phyloP scores from a whole-genome alignment of 225 moss, liverwort and hornwort genomes.

The Antitrichia curtipendula region DNA sequence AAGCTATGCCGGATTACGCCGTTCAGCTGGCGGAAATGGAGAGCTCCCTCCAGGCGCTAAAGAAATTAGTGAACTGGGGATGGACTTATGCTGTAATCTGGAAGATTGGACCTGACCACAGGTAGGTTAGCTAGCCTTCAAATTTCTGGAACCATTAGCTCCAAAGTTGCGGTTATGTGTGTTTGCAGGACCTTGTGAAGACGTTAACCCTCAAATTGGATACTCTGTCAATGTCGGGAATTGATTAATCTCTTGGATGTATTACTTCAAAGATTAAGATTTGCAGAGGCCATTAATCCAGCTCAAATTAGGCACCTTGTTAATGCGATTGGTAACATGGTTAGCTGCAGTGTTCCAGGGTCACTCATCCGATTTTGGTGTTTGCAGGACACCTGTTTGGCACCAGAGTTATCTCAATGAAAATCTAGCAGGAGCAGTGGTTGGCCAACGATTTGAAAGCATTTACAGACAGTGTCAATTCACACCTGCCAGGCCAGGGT shows the following conservation, averaged over 20 bases:
- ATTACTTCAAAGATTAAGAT: background rate
- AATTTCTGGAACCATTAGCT: background rate
- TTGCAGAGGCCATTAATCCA: background rate
- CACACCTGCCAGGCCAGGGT: slow-evolving; percentile 11
- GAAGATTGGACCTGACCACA: slow-evolving; percentile 25
- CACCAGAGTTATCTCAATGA: slow-evolving; percentile 6
- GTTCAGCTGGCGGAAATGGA: slow-evolving; percentile 1
- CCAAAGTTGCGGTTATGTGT: background rate
- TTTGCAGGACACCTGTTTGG: slow-evolving; percentile 33
- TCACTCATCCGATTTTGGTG: background rate
- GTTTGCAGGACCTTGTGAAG: background rate
- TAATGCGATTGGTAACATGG: background rate
- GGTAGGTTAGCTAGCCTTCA: background rate
- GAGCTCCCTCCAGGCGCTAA: background rate
- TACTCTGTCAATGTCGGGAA: background rate
- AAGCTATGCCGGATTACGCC: background rate
- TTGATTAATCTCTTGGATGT: background rate
- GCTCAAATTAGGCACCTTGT: background rate
- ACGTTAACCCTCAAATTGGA: background rate
- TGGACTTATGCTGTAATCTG: slow-evolving; percentile 39
- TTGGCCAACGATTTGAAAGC: slow-evolving; percentile 9
- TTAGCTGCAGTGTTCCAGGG: background rate
- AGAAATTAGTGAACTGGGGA: background rate
- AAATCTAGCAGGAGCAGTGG: background rate
- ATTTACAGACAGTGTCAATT: slow-evolving; percentile 15